Percentiles rank a stretch among this genome's conserved stretches.
Evolutionary conservation across 768 basidiomycete genomes (phyloP).

Genomic region (Leccinum olivaceopallidum): DNA sequence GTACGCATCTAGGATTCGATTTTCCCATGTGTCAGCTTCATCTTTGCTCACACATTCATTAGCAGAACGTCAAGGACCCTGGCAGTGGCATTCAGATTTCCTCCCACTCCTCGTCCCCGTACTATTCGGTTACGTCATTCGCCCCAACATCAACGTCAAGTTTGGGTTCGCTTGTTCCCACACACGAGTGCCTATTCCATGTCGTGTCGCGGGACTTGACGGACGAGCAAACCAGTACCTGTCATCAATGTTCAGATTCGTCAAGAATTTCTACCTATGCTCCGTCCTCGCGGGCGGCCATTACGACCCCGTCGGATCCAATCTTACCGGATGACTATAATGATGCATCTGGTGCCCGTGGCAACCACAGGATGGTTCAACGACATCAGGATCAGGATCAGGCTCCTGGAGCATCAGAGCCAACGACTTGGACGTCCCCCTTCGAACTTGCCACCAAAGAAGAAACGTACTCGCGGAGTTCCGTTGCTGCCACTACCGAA

Average conservation of each 20-base stretch:
- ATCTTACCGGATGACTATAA: conserved; percentile 11
- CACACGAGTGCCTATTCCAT: conserved; percentile 26
- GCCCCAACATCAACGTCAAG: conserved; percentile 31
- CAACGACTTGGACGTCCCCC: not conserved
- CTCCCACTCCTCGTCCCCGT: conserved; percentile 10
- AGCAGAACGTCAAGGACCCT: conserved; percentile 12
- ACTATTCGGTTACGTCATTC: conserved; percentile 16
- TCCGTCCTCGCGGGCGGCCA: not conserved
- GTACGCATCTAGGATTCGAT: conserved; percentile 13
- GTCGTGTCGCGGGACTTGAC: conserved; percentile 11
- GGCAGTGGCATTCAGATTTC: not conserved
- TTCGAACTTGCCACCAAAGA: not conserved
- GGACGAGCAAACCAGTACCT: conserved; percentile 2
- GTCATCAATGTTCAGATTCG: not conserved
- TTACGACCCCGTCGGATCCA: conserved; percentile 5
- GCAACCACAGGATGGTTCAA: conserved; percentile 1
- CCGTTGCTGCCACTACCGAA: conserved; percentile 8
- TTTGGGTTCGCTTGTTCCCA: conserved; percentile 31
- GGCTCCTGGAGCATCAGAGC: not conserved
- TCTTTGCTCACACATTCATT: conserved; percentile 8
- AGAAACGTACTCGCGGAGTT: not conserved
- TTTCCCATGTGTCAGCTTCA: not conserved
- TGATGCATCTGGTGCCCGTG: conserved; percentile 4
- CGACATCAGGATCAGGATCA: not conserved
- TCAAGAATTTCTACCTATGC: not conserved